These are phyloP conservation scores for Margaritispora aquatica DNA, from an alignment of 495 filamentous ascomycete species.

Conservation along the genomic window DNA sequence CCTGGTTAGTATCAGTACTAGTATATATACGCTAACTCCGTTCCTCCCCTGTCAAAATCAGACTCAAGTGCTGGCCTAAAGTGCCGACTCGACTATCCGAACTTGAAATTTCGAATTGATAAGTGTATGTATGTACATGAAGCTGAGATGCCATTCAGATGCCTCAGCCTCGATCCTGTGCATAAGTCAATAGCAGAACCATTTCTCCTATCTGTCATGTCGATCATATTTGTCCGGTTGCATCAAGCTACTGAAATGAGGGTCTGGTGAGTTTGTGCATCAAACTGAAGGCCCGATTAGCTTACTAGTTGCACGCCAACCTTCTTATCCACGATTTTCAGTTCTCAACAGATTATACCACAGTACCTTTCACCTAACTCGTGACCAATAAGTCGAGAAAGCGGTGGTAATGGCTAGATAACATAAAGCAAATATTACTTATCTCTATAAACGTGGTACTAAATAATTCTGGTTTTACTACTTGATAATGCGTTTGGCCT, in stretches of 20 bases:
- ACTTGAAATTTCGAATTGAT: not conserved
- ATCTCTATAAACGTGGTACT: not conserved
- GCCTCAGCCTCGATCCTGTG: constrained; percentile 1
- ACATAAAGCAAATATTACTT: not conserved
- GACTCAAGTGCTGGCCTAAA: not conserved
- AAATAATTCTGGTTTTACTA: not conserved
- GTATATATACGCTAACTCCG: constrained; percentile 5
- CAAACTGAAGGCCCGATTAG: constrained; percentile 1
- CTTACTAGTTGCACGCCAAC: constrained; percentile 1
- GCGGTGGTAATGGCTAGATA: not conserved
- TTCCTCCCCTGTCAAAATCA: not conserved
- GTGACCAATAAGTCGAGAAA: not conserved
- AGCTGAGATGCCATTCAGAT: constrained; percentile 1
- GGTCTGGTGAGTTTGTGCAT: not conserved
- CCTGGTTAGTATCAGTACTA: too few relatives aligned
- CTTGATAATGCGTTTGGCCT: not conserved
- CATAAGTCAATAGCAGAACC: not conserved
- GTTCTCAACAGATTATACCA: constrained; percentile 1
- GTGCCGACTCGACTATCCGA: not conserved
- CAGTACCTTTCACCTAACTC: not conserved
- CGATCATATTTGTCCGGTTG: constrained; percentile 1
- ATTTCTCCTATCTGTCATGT: not conserved
- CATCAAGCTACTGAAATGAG: not conserved
- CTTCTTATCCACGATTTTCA: not conserved
- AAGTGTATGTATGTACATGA: constrained; percentile 5